Conservation (phyloP, 345 rosid genomes). For the Raphanus sativus region DNA sequence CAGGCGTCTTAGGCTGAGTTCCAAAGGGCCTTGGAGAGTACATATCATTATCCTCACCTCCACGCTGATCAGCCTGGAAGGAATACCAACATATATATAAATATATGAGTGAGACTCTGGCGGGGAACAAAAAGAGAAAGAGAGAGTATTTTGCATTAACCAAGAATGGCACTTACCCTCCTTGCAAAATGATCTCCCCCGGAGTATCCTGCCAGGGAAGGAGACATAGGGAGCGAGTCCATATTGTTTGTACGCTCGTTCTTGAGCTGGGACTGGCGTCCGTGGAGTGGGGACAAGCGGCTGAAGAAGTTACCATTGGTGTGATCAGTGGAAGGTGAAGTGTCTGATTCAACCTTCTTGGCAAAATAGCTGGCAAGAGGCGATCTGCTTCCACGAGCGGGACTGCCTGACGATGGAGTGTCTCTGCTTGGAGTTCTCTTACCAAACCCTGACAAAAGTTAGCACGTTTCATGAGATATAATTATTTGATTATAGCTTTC, state of each 20-base stretch:
- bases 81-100: background rate
- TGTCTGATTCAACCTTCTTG: constrained; percentile 34
- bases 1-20: constrained; percentile 32
- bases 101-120: background rate
- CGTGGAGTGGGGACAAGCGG: constrained; percentile 31
- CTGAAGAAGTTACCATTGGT: constrained; percentile 32
- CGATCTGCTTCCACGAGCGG: constrained; percentile 34
- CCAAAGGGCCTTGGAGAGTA: constrained; percentile 34
- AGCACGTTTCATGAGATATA: constrained; percentile 9
- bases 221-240: constrained; percentile 25
- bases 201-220: constrained; percentile 29
- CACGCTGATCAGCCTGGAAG: background rate
- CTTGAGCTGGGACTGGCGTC: constrained; percentile 14
- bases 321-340: constrained; percentile 29
- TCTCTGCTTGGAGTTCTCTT: constrained; percentile 34
- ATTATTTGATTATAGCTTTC: constrained; percentile 19
- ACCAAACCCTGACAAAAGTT: constrained; percentile 33
- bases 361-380: constrained; percentile 28
- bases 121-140: background rate
- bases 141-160: background rate
- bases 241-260: constrained; percentile 4
- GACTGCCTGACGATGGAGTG: constrained; percentile 29
- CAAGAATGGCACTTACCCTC: constrained; percentile 15
- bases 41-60: constrained; percentile 28
- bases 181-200: constrained; percentile 26